These are phyloP conservation scores for Logfia minima DNA, from an alignment of 129 eudicot species.

Conservation along the genomic window DNA sequence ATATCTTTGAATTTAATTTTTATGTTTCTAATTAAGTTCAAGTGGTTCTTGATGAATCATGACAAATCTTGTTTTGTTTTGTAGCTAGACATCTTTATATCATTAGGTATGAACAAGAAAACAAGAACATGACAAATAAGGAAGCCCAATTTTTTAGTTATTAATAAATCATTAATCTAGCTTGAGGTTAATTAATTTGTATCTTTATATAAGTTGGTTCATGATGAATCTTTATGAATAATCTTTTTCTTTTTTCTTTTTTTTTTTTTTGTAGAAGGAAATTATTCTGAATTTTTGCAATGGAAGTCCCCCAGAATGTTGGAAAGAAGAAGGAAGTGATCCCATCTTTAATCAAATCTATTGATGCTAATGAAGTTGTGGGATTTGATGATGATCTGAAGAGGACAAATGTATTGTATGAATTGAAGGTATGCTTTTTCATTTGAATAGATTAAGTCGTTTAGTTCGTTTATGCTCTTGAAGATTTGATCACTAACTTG, in stretches of 20 bases:
- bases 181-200: background rate
- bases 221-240: background rate
- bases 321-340: slow-evolving; percentile 30
- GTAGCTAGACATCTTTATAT: too few species aligned
- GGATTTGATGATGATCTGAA: slow-evolving; percentile 48
- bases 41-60: too few species aligned
- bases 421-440: slow-evolving; percentile 4
- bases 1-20: too few species aligned
- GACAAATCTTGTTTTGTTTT: too few species aligned
- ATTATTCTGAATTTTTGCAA: background rate
- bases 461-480: background rate
- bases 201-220: background rate
- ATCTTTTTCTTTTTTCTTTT: background rate
- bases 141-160: background rate
- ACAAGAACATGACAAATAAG: background rate
- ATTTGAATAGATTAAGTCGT: background rate
- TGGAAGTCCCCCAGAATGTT: slow-evolving; percentile 40
- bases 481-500: background rate
- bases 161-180: background rate
- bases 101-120: background rate
- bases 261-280: slow-evolving; percentile 12
- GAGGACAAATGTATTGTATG: slow-evolving; percentile 13
- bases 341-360: slow-evolving; percentile 52
- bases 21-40: too few species aligned
- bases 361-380: slow-evolving; percentile 45